Evolutionary conservation across 345 rosid species (phyloP).

Genomic region (Mercurialis annua): DNA sequence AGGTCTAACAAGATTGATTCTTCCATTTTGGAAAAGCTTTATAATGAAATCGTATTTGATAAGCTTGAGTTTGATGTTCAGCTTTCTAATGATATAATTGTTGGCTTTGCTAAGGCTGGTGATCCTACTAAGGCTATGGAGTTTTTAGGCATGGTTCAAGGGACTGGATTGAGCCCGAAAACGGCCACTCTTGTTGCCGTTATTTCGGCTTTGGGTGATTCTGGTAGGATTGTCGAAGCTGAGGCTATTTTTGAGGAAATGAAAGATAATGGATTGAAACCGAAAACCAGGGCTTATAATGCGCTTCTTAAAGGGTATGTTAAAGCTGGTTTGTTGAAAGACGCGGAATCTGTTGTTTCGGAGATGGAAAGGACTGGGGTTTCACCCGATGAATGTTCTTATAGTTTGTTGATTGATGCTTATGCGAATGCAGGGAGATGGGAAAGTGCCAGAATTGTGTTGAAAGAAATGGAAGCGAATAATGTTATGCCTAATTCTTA

Average conservation of each 20-base stretch:
- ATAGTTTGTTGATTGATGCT: constrained; percentile 82
- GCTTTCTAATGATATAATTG: constrained; percentile 71
- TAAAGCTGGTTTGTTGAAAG: constrained; percentile 63
- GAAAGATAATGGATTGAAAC: constrained; percentile 68
- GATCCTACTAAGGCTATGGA: constrained; percentile 64
- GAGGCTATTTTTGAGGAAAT: constrained; percentile 95
- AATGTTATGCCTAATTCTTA: constrained; percentile 68
- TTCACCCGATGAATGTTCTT: constrained; percentile 78
- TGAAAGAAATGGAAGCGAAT: constrained; percentile 90
- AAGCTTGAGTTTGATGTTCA: constrained; percentile 74
- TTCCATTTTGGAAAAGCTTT: constrained; percentile 59
- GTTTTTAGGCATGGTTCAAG: constrained; percentile 70
- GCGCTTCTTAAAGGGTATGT: constrained; percentile 85
- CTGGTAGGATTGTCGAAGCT: constrained; percentile 68
- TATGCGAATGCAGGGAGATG: constrained; percentile 85
- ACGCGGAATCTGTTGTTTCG: constrained; percentile 72
- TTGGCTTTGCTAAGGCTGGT: constrained; percentile 83
- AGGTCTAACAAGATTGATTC: constrained; percentile 66
- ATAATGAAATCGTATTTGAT: constrained; percentile 59
- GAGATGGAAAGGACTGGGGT: constrained; percentile 93
- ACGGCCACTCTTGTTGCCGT: constrained; percentile 61
- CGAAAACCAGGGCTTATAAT: constrained; percentile 76
- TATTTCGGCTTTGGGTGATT: constrained; percentile 57
- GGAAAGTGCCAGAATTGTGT: constrained; percentile 90
- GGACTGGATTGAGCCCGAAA: constrained; percentile 58